phyloP scores from a whole-genome alignment of 2,329 filamentous ascomycete species.

The Cyphellophora europaea region DNA sequence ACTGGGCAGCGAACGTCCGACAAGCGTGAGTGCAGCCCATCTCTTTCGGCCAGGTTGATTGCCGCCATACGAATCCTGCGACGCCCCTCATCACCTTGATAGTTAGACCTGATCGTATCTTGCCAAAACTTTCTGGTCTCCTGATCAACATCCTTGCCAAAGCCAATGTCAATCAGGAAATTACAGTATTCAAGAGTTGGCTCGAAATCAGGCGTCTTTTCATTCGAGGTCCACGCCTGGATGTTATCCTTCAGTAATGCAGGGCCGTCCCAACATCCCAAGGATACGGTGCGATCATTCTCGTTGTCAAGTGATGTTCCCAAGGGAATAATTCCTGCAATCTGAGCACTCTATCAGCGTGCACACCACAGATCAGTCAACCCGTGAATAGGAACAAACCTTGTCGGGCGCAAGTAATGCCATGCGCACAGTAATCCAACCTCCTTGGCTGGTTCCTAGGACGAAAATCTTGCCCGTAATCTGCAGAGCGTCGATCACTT shows the following conservation, averaged over 20 bases:
- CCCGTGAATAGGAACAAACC: constrained; percentile 21
- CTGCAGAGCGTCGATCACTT: constrained; percentile 20
- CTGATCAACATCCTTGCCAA: constrained; percentile 30
- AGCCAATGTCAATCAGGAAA: constrained; percentile 37
- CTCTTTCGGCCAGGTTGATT: constrained; percentile 39
- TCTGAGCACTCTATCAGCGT: constrained; percentile 23
- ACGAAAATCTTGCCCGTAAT: constrained; percentile 19
- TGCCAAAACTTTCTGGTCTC: constrained; percentile 35
- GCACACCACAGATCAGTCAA: neutral
- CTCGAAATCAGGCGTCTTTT: constrained; percentile 32
- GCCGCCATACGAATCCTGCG: constrained; percentile 39
- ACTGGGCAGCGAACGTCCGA: constrained; percentile 42
- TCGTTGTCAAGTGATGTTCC: constrained; percentile 45
- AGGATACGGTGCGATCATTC: constrained; percentile 29
- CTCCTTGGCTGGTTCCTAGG: constrained; percentile 45
- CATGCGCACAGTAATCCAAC: constrained; percentile 44
- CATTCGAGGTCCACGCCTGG: constrained; percentile 29
- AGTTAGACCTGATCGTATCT: constrained; percentile 34
- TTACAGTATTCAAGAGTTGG: constrained; percentile 33
- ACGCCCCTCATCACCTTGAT: constrained; percentile 41
- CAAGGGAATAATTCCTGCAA: constrained; percentile 41
- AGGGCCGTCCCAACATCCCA: constrained; percentile 41
- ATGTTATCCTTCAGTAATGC: constrained; percentile 26
- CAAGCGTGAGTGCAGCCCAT: constrained; percentile 36
- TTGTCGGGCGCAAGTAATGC: constrained; percentile 40